phyloP scores from a whole-genome alignment of 176 grass and related monocot species.

The Coix lacrymajobi region DNA sequence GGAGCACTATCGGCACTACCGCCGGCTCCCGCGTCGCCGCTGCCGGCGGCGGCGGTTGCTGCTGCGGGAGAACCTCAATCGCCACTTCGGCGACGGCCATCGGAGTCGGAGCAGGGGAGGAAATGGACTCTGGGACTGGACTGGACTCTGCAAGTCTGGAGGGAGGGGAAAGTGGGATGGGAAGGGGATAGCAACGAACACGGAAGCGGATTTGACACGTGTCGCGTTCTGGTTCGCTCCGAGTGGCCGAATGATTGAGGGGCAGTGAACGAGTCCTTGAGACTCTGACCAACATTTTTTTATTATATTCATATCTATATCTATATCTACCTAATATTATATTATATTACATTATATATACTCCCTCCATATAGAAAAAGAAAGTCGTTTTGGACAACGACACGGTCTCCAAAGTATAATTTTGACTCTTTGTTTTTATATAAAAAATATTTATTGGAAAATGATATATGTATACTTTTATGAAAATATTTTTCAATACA shows the following conservation, averaged over 20 bases:
- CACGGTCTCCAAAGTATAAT: too few relatives aligned
- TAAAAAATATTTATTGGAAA: too few relatives aligned
- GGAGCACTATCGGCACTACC: neutral
- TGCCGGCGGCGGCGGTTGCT: neutral
- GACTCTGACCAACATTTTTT: too few relatives aligned
- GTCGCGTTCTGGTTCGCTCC: neutral
- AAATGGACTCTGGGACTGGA: neutral
- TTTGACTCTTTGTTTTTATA: too few relatives aligned
- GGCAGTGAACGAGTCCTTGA: too few relatives aligned
- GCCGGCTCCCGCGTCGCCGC: neutral
- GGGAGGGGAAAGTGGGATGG: neutral
- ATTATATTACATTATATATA: too few relatives aligned
- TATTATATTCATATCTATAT: too few relatives aligned
- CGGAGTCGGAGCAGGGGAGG: neutral
- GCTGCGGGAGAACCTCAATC: neutral
- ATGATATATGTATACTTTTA: too few relatives aligned
- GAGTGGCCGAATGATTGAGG: neutral
- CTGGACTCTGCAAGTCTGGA: neutral
- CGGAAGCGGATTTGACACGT: neutral
- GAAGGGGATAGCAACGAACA: neutral
- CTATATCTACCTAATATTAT: too few relatives aligned
- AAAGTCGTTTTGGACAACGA: too few relatives aligned
- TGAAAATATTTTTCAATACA: too few relatives aligned
- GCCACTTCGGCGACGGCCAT: neutral
- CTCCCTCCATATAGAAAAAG: too few relatives aligned